Base-by-base conservation (phyloP, 495 filamentous ascomycete genomes). In the Hypomontagnella submonticulosa region DNA sequence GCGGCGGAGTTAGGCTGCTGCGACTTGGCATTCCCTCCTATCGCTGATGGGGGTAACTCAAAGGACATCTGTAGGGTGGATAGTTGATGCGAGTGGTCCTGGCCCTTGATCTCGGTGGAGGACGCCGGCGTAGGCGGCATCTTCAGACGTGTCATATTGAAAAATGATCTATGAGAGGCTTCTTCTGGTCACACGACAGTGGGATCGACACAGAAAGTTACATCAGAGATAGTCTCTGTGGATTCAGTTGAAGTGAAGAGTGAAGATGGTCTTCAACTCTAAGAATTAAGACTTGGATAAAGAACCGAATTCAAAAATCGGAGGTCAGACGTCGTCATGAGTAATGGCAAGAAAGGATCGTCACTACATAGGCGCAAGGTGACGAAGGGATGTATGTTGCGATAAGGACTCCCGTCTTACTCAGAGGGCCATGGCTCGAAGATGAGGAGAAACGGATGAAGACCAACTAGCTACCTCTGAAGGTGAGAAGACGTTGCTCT, bases 61-160 rank as follows among this genome's bases (percentile, higher is more conserved):
- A 97, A 97, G 10, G 85, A 80, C 48, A 78, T 67, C 55, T 81
- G 77, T 0, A 79, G 70, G 4, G 79, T 71, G 5, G 78, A 68
- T 9, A 80, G 76, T 27, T 76, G 63, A 66, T 91, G 88, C 33
- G 83, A 78, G 61, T 88, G 84, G 63, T 93, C 89, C 75, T 95
- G 90, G 64, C 89, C 87, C 32, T 84, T 83, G 69, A 97, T 88
- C 70, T 96, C 92, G 37, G 88, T 88, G 10, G 92, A 96, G 50
- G 92, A 90, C 50, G 87, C 88, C 20, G 94, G 94, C 4, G 93
- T 97, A 40, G 92, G 93, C 38, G 90, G 92, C 43, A 89, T 80
- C 55, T 81, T 81, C 44, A 85, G 79, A 47, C 84, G 88, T 79
- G 90, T 89, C 91, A 96, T 95, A 67, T 59, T 83, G 65, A 63